phyloP scores from a whole-genome alignment of 2,329 filamentous ascomycete species.

The Ciborinia camelliae region DNA sequence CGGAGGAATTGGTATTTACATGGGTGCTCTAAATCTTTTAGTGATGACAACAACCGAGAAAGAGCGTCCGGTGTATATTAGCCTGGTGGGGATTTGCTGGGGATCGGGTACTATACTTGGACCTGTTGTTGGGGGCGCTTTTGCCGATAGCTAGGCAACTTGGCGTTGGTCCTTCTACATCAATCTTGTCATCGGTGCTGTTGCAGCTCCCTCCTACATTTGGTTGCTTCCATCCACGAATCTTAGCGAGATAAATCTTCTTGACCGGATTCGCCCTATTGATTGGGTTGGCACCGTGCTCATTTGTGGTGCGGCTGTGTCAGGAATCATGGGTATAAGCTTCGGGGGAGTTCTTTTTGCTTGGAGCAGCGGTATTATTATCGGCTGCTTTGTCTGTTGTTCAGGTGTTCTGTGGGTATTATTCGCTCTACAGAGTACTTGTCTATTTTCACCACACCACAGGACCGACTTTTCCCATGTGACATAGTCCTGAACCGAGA shows the following conservation, averaged over 20 bases:
- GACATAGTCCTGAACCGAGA: constrained; percentile 38
- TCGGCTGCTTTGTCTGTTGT: constrained; percentile 44
- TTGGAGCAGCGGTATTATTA: constrained; percentile 33
- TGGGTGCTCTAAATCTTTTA: constrained; percentile 32
- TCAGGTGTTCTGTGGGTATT: constrained; percentile 40
- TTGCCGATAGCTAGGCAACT: constrained; percentile 26
- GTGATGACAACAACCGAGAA: constrained; percentile 8
- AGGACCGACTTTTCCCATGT: constrained; percentile 32
- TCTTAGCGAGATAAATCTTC: background rate
- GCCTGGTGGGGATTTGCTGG: constrained; percentile 18
- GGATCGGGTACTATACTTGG: constrained; percentile 23
- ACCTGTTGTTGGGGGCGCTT: constrained; percentile 34
- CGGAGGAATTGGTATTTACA: constrained; percentile 44
- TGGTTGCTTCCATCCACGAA: constrained; percentile 19
- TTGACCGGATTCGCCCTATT: constrained; percentile 11
- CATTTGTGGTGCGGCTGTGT: constrained; percentile 38
- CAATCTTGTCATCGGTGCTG: constrained; percentile 38
- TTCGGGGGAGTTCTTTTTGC: constrained; percentile 36
- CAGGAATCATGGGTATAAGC: constrained; percentile 37
- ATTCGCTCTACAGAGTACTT: constrained; percentile 30
- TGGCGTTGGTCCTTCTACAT: constrained; percentile 38
- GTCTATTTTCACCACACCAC: constrained; percentile 29
- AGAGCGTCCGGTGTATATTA: constrained; percentile 22
- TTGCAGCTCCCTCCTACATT: constrained; percentile 21
- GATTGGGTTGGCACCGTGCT: constrained; percentile 33